These are phyloP conservation scores for Fomitopsis pulvina DNA, from an alignment of 768 basidiomycete species.

Conservation along the genomic window DNA sequence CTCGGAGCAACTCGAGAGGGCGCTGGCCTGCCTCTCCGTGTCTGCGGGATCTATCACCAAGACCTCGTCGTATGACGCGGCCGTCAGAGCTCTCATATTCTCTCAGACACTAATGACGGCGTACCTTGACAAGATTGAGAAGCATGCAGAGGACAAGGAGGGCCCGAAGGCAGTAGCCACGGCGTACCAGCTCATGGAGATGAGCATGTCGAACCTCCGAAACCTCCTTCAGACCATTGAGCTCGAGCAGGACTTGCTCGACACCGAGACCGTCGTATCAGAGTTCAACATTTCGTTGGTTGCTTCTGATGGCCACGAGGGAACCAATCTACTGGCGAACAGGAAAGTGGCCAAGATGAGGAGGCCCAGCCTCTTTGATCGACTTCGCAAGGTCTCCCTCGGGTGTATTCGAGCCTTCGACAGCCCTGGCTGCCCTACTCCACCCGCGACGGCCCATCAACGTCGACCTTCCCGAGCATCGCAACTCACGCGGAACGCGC, in stretches of 20 bases:
- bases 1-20: neutral
- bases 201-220: constrained; percentile 1
- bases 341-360: neutral
- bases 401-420: neutral
- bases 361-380: neutral
- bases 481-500: neutral
- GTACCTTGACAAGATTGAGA: neutral
- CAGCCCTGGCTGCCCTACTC: neutral
- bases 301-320: neutral
- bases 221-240: neutral
- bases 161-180: neutral
- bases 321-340: neutral
- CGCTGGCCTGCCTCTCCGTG: neutral
- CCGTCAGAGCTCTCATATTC: neutral
- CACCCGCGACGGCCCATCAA: neutral
- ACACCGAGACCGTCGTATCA: neutral
- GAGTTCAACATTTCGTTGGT: neutral
- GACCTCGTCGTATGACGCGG: neutral
- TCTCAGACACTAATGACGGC: neutral
- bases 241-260: neutral
- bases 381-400: neutral
- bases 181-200: constrained; percentile 1
- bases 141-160: neutral
- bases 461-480: neutral
- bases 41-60: neutral